Evolutionary conservation across 352 stramenopile species (phyloP), one percentile per base, ranked within the genome.

Genomic region (Globisporangium emineosum): DNA sequence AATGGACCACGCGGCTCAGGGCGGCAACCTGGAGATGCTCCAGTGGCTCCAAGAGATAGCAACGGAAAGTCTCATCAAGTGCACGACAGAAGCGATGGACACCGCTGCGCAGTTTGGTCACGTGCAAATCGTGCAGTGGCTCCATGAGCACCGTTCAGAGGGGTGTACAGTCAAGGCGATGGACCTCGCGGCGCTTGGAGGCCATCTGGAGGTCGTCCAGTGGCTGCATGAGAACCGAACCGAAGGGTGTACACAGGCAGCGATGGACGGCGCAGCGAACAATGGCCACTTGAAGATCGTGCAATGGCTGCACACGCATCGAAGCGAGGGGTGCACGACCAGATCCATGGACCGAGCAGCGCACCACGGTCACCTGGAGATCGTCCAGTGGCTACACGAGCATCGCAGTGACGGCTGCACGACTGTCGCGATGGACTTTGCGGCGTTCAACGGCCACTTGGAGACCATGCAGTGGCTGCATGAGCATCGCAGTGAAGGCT

Each of bases 391-490:
- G 56, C 42, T 62, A 2, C 25, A 63, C 29, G 43, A 15, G 29
- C 25, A 63, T 12, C 57, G 57, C 19, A 27, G 19, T n/a, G 57
- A 63, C 15, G 43, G 43, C 17, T 63, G 57, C 13, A 43, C 43
- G 42, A 30, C 43, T 1, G 42, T 43, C 29, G 57, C 43, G 15
- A 56, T 63, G 45, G 43, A 56, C 19, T 32, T 29, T 47, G 40
- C 57, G 5, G 56, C 56, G 6, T 17, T 30, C 12, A 54, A 30
- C 23, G 30, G 29, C 19, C 49, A 53, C 9, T 15, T 63, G 10
- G 30, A 57, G 57, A 30, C 55, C 2, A 15, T 63, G 17, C 29
- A 54, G 57, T 63, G 57, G 57, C 10, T 63, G 8, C 57, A 63
- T 10, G 19, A 30, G 9, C 29, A 49, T 42, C 43, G 45, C n/a